These are phyloP conservation scores for Rickenella mellea DNA, from an alignment of 768 basidiomycete genomes.

Conservation along the genomic window DNA sequence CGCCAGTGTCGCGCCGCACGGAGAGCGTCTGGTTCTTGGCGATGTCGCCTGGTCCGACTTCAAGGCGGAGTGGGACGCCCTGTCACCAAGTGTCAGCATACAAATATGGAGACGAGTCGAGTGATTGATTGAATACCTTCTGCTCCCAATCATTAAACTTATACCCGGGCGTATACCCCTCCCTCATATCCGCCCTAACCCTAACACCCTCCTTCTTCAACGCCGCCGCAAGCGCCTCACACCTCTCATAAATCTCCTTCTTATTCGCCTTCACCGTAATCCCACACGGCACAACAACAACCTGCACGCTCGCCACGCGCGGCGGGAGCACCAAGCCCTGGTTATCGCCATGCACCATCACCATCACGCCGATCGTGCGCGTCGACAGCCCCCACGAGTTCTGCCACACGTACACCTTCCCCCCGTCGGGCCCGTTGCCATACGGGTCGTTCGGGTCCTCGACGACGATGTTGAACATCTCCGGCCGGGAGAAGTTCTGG, in stretches of 20 bases:
- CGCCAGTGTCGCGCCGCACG: constrained; percentile 76
- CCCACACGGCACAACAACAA: constrained; percentile 86
- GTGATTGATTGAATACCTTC: constrained; percentile 71
- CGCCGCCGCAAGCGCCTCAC: constrained; percentile 65
- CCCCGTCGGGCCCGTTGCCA: constrained; percentile 40
- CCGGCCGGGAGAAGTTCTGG: constrained; percentile 92
- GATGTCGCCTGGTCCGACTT: constrained; percentile 92
- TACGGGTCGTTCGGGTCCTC: constrained; percentile 81
- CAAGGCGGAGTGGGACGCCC: constrained; percentile 96
- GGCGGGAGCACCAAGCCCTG: constrained; percentile 97
- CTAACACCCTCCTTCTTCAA: constrained; percentile 68
- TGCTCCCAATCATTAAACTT: constrained; percentile 99
- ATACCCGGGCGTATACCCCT: constrained; percentile 96
- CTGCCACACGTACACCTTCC: constrained; percentile 86
- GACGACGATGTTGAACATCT: constrained; percentile 98
- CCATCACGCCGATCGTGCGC: constrained; percentile 96
- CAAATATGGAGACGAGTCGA: not conserved
- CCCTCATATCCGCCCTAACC: constrained; percentile 85
- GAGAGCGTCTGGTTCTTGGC: constrained; percentile 70
- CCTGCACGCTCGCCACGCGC: constrained; percentile 88
- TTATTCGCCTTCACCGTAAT: constrained; percentile 80
- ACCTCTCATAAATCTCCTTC: constrained; percentile 62
- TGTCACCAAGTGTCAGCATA: constrained; percentile 18
- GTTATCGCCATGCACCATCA: constrained; percentile 98
- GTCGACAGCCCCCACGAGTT: constrained; percentile 98